Base-by-base conservation (phyloP, 768 basidiomycete genomes). In the Kockovaella imperatae region DNA sequence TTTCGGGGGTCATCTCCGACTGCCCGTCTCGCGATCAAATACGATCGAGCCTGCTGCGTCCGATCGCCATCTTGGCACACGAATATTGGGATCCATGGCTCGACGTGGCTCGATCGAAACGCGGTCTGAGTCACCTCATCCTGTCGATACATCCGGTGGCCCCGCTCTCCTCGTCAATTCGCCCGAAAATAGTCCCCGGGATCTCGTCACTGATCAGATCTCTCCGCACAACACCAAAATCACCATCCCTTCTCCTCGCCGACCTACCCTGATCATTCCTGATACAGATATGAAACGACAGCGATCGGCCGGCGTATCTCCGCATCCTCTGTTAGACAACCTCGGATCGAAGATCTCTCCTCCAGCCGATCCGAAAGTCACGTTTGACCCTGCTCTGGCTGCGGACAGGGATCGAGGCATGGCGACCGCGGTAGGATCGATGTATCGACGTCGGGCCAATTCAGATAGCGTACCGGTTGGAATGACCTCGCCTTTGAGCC, bases 21-120 rank as follows among this genome's bases (percentile, higher is more conserved):
- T 49, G 0, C 45, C 39, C 7, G 50, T 60, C 51, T 42, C 35
- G 3, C 45, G 62, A 10, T 54, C 57, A 5, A 26, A 44, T 10
- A 50, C 59, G 6, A 49, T 64, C 38, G 62, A 64, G 11, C 53
- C 62, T 15, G 40, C 47, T 2, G 53, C 45, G 11, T 36, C 53
- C 14, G 50, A 60, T 32, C 47, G 62, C n/a, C n/a, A n/a, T n/a
- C n/a, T n/a, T n/a, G n/a, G n/a, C n/a, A n/a, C n/a, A n/a, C n/a
- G n/a, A n/a, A n/a, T n/a, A n/a, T n/a, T n/a, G n/a, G n/a, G n/a
- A n/a, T n/a, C n/a, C n/a, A n/a, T n/a, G n/a, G n/a, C n/a, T n/a
- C n/a, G n/a, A n/a, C n/a, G n/a, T n/a, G n/a, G n/a, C n/a, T n/a
- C n/a, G n/a, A n/a, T n/a, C n/a, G n/a, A n/a, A n/a, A n/a, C n/a